Conservation (phyloP, 1,284 basidiomycete genomes). For the Moesziomyces antarcticus region DNA sequence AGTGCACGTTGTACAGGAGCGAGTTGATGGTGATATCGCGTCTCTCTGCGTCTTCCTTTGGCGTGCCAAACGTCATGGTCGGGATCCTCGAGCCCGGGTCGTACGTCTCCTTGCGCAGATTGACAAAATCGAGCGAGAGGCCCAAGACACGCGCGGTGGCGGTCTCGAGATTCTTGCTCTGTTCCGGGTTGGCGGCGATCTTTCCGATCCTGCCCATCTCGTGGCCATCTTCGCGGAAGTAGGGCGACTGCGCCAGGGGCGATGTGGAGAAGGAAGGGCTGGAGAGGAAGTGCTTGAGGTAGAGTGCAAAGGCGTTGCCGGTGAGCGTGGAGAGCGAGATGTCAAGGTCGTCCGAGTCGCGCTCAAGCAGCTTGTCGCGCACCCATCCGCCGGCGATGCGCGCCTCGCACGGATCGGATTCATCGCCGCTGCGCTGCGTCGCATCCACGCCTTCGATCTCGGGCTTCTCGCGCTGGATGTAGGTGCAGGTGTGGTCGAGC, state of each 20-base stretch:
- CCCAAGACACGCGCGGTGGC: conserved; percentile 87
- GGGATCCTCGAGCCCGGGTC: conserved; percentile 88
- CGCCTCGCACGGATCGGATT: conserved; percentile 38
- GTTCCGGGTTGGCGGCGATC: conserved; percentile 94
- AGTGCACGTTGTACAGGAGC: conserved; percentile 95
- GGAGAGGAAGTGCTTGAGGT: conserved; percentile 77
- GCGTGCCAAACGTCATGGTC: conserved; percentile 86
- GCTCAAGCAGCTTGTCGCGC: conserved; percentile 89
- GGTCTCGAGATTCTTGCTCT: conserved; percentile 98
- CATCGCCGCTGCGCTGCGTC: conserved; percentile 33
- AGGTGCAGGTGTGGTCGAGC: conserved; percentile 59
- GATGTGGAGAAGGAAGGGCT: conserved; percentile 67
- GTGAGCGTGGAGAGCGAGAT: conserved; percentile 87
- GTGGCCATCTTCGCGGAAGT: conserved; percentile 19
- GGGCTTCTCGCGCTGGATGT: conserved; percentile 49
- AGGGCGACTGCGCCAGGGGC: conserved; percentile 70
- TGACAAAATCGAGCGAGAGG: conserved; percentile 92
- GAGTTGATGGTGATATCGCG: conserved; percentile 96
- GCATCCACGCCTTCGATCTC: conserved; percentile 37
- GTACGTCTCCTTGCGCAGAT: conserved; percentile 90
- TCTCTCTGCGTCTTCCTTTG: conserved; percentile 87
- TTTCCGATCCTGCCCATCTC: conserved; percentile 72
- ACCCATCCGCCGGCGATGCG: conserved; percentile 89
- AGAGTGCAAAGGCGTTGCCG: conserved; percentile 87
- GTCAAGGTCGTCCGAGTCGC: conserved; percentile 91